Conservation (phyloP, 345 rosid species). For the Zanthoxylum bungeanum region DNA sequence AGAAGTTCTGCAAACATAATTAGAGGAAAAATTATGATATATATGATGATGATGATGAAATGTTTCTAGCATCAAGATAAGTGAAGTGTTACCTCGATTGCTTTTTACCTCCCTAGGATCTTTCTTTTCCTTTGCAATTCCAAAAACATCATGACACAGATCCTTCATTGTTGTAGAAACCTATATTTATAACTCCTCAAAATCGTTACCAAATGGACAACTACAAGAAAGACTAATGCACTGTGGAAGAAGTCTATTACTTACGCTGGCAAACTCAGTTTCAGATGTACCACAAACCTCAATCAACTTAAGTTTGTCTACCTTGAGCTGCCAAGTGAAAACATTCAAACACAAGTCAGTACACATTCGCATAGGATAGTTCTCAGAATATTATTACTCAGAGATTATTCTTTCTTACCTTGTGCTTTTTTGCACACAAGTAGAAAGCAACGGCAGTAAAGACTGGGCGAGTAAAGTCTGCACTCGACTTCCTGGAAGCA, state of each 20-base stretch:
- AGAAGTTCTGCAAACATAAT: conserved; percentile 40
- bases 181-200: conserved; percentile 23
- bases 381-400: neutral
- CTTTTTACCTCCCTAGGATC: conserved; percentile 59
- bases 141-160: conserved; percentile 59
- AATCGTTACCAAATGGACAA: neutral
- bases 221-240: neutral
- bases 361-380: neutral
- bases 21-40: neutral
- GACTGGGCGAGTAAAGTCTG: conserved; percentile 78
- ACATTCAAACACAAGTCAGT: neutral
- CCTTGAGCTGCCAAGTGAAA: conserved; percentile 59
- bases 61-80: neutral
- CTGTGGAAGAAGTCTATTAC: conserved; percentile 14
- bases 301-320: conserved; percentile 75
- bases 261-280: conserved; percentile 76
- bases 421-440: conserved; percentile 74
- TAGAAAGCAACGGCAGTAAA: conserved; percentile 91
- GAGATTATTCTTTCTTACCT: conserved; percentile 31
- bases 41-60: neutral
- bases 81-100: conserved; percentile 35
- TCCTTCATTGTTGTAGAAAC: conserved; percentile 65
- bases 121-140: conserved; percentile 42
- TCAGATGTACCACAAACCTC: conserved; percentile 93
- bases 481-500: conserved; percentile 57